Evolutionary conservation across 306 rosid genomes (phyloP), one percentile per base, ranked within the genome.

Genomic region (Glycyrrhiza uralensis): DNA sequence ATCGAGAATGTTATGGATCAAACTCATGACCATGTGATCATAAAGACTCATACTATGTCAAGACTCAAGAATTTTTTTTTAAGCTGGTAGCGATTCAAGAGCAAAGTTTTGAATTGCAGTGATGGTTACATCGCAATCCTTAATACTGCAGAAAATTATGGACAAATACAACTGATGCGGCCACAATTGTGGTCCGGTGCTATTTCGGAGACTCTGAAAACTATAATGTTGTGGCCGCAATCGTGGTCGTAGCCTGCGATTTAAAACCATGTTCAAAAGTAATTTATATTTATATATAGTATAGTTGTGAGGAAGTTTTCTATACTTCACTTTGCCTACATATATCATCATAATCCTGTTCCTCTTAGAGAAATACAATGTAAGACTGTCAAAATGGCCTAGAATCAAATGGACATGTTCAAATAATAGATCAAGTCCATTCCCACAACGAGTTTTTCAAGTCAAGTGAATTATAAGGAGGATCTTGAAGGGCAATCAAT

Each of bases 401-500:
- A 6, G 51, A 72, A 61, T 71, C 45, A 0, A 47, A 23, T 17
- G 64, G 10, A 83, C 70, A 28, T 78, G 70, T 61, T 67, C 55
- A 78, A 81, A 84, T n/a, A 47, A 82, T 82, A 42, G 72, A 57
- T 82, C 77, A 78, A 65, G 82, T 85, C 92, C 83, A 90, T 77
- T 29, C 91, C 89, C 75, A 88, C 61, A 66, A 66, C 24, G 71
- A 41, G 81, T 75, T 79, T 26, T 83, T 75, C 12, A 57, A 60
- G 57, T 44, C 76, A 11, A 56, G 44, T 51, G 76, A 66, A 54
- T 56, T 44, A 4, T 26, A 44, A 26, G 88, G 85, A 85, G 83
- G 83, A 52, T 81, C 82, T 69, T 85, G 93, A 72, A 87, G 85
- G 52, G 98, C 90, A 54, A 90, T 62, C 12, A 90, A 87, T 17